Base-by-base conservation (phyloP, 352 stramenopile species). In the Phytopythium kandeliae region DNA sequence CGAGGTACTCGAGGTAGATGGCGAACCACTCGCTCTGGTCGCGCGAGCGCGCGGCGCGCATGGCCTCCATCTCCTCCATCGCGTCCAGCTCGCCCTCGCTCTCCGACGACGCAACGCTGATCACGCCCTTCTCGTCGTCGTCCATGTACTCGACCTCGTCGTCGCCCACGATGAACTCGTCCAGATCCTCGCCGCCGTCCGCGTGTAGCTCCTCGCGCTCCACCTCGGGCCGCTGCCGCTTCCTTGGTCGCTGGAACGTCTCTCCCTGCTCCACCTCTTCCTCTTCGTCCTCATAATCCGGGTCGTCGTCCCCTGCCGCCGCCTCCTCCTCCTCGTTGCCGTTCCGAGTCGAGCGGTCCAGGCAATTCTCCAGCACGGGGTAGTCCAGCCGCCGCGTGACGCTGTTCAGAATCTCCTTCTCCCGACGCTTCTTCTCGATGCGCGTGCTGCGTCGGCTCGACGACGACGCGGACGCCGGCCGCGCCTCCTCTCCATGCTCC, bases 141-240 rank as follows among this genome's bases (percentile, higher is more conserved):
- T 90, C 75, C 84, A 95, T 94, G 63, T 89, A 95, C 63, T 92
- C 81, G 42, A 95, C 65, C 35, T 92, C 74, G 57, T 90, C 69
- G 57, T 95, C 84, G 4, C 47, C 67, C 17, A 77, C 78, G 42
- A 95, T 86, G 51, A 93, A 93, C 41, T 86, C 78, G 30, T 91
- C 82, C 47, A 90, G 51, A 48, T 92, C 78, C 4, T 90, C 76
- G 51, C 67, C 78, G 17, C 62, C 69, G 51, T 87, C 72, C 1
- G 67, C 74, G 33, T 79, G 66, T 4, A 71, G 54, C 49, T 63
- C 65, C 49, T 78, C 68, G 30, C 38, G 54, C 25, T 72, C 58
- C 5, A 56, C 55, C 22, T 69, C 48, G 2, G 65, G 33, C 3
- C 55, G 63, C 26, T 47, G 48, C 26, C 54, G 52, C 42, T 51